Base-by-base conservation (phyloP, 2,329 filamentous ascomycete genomes). In the Alternaria rosae region DNA sequence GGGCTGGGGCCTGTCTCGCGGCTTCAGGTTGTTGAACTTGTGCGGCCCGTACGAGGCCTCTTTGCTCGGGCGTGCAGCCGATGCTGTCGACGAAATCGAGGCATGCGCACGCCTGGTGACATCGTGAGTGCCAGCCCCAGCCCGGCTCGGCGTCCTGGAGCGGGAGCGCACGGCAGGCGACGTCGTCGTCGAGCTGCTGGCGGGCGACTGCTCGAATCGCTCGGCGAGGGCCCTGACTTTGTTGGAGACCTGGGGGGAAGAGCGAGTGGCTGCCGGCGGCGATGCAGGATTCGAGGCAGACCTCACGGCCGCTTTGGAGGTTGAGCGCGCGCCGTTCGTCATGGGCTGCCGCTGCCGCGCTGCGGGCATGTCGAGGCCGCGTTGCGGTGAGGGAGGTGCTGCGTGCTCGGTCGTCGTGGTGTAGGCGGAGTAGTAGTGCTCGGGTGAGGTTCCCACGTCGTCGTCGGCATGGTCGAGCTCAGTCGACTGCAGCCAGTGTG, bases 151-250 rank as follows among this genome's bases (percentile, higher is more conserved):
- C 7, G 70, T 70, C 38, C 61, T 54, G 7, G 70, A 72, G 30
- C 70, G 65, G 23, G 71, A 70, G 57, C 69, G 69, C 45, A 69
- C 63, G 11, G 65, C 62, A 3, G 69, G 60, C 60, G 61, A 69
- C n/a, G 64, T 59, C 11, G 68, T 64, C 21, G 71, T 68, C 15
- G 65, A 57, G n/a, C 70, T 68, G 60, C 66, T 61, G 15, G 72
- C 70, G 20, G 75, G 65, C 13, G 76, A 70, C 20, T 75, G 75
- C 61, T 79, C 76, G 62, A 80, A 80, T 25, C 75, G 69, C 62
- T 78, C 74, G 1, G 78, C 77, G 44, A 80, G 73, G 38, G 72
- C 76, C 65, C 68, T 77, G 42, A 80, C 78, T 25, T 77, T 76
- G 74, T 74, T 59, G 63, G 75, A 62, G 35, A 65, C 51, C n/a